Percentiles rank a stretch among this genome's conserved stretches.
Conservation (phyloP, 345 rosid genomes). For the Triadica sebifera region DNA sequence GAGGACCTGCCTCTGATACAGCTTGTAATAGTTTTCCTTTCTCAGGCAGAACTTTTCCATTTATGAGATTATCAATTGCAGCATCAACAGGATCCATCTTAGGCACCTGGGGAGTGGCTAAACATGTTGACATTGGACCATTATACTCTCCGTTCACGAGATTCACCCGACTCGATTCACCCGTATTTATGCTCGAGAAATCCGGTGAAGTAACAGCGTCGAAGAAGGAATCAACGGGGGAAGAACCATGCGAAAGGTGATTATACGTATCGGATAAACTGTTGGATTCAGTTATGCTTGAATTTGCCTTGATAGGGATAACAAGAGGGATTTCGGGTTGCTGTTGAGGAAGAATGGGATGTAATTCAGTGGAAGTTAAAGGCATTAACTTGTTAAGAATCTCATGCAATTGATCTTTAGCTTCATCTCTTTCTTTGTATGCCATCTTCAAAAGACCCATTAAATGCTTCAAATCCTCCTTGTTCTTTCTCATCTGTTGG, state of each 20-base stretch:
- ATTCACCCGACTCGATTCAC: slow-evolving; percentile 34
- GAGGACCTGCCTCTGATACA: slow-evolving; percentile 74
- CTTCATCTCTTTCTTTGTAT: slow-evolving; percentile 78
- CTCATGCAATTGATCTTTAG: slow-evolving; percentile 58
- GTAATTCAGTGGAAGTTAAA: slow-evolving; percentile 21
- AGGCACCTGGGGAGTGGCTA: background rate
- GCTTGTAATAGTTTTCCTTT: slow-evolving; percentile 71
- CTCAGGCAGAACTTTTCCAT: slow-evolving; percentile 59
- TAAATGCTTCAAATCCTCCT: slow-evolving; percentile 45
- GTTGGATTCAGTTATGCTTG: slow-evolving; percentile 81
- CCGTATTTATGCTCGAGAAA: slow-evolving; percentile 51
- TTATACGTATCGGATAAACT: slow-evolving; percentile 49
- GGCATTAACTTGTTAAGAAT: slow-evolving; percentile 42
- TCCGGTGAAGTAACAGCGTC: slow-evolving; percentile 77
- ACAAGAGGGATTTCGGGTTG: slow-evolving; percentile 27
- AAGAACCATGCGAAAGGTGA: slow-evolving; percentile 52
- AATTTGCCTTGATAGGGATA: slow-evolving; percentile 48
- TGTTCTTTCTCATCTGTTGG: slow-evolving; percentile 53
- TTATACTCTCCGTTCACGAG: slow-evolving; percentile 26
- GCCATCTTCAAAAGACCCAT: slow-evolving; percentile 55
- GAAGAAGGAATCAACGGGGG: slow-evolving; percentile 68
- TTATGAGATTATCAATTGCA: slow-evolving; percentile 46
- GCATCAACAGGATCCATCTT: slow-evolving; percentile 43
- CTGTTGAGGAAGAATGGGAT: slow-evolving; percentile 11
- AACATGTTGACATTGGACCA: background rate